phyloP scores from a whole-genome alignment of 164 flowering plant genomes.

The Chimonanthus praecox region DNA sequence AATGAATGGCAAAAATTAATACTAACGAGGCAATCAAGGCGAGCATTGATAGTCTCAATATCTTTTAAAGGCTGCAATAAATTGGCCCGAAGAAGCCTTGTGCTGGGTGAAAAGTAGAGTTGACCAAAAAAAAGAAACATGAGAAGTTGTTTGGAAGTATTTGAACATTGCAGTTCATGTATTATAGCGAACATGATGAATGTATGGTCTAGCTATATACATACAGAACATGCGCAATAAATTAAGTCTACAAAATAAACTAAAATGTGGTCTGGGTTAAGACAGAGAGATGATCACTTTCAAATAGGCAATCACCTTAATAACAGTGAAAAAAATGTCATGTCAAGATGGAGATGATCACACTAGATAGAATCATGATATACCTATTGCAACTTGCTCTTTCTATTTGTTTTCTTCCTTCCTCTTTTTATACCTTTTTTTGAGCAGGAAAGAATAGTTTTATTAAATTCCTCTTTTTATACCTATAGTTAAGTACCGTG shows the following conservation, averaged over 20 bases:
- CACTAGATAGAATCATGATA: no score
- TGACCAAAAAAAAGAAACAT: background rate
- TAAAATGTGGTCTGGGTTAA: no score
- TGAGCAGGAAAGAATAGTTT: no score
- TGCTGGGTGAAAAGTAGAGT: conserved; percentile 42
- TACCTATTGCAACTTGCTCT: no score
- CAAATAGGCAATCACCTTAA: background rate
- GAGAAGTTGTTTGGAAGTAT: background rate
- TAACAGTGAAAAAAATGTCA: background rate
- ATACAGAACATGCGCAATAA: background rate
- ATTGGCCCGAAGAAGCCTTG: conserved; percentile 95
- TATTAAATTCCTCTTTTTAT: no score
- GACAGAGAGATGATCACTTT: background rate
- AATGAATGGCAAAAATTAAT: background rate
- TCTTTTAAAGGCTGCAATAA: conserved; percentile 94
- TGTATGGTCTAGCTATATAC: background rate
- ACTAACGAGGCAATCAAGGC: conserved; percentile 93
- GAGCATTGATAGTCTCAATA: conserved; percentile 89
- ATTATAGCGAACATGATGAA: no score
- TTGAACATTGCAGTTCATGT: background rate
- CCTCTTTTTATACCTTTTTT: no score
- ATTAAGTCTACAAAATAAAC: no score
- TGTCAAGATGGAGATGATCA: background rate
- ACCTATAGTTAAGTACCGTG: no score
- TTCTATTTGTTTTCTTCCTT: no score